Conservation (phyloP, 2,329 filamentous ascomycete genomes). For the Aciculosporium take region DNA sequence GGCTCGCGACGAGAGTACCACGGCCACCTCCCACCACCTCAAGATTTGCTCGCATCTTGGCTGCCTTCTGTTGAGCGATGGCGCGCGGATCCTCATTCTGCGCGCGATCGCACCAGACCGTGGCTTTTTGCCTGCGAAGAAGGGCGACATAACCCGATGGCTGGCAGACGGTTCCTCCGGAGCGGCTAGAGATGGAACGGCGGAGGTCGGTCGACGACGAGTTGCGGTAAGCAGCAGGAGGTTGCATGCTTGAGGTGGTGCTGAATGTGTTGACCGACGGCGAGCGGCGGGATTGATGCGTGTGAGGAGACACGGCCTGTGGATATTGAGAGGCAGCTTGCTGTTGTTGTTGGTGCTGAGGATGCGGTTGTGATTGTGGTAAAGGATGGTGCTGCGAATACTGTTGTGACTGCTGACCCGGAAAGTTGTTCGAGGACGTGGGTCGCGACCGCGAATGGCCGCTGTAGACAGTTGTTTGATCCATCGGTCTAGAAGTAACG, state of each 20-base stretch:
- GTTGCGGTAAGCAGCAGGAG: conserved; percentile 41
- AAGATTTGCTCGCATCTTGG: conserved; percentile 71
- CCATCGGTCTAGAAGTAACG: conserved; percentile 18
- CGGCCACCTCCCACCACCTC: conserved; percentile 57
- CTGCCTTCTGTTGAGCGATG: conserved; percentile 68
- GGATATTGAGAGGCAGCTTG: conserved; percentile 4
- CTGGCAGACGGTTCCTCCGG: conserved; percentile 38
- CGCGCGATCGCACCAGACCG: conserved; percentile 92
- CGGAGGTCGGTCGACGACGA: conserved; percentile 46
- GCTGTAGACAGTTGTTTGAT: conserved; percentile 27
- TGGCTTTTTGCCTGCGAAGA: conserved; percentile 94
- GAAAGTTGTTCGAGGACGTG: conserved; percentile 41
- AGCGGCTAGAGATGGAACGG: conserved; percentile 70
- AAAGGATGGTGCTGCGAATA: conserved; percentile 16
- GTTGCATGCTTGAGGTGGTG: conserved; percentile 54
- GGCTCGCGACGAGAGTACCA: conserved; percentile 26
- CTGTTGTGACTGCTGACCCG: conserved; percentile 18
- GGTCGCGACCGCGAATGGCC: conserved; percentile 41
- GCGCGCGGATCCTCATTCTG: conserved; percentile 84
- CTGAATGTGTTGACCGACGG: conserved; percentile 55
- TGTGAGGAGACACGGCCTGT: conserved; percentile 4
- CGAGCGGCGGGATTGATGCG: conserved; percentile 32
- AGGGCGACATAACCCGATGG: conserved; percentile 80
- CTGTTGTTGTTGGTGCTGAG: conserved; percentile 18
- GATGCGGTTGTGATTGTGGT: conserved; percentile 10